A percentile compares a stretch with the other conserved stretches of the same genome.
These are phyloP conservation scores for Erodium moschatum DNA, from an alignment of 441 rosid species.

Conservation along the genomic window DNA sequence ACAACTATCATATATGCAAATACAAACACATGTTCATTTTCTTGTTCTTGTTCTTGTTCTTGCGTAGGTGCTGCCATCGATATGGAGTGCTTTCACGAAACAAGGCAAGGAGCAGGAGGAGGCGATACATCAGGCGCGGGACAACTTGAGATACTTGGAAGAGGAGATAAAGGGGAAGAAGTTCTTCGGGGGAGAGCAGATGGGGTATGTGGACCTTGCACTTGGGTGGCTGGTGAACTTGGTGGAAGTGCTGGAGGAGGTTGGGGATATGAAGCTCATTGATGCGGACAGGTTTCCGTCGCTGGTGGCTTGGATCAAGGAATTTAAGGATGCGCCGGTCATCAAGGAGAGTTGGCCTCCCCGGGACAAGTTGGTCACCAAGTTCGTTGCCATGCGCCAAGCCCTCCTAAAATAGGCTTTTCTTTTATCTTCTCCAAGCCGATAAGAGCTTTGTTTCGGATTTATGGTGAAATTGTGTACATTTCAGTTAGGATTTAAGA, in stretches of 20 bases:
- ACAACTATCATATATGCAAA: too few relatives aligned
- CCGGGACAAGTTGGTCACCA: not conserved
- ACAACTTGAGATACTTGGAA: slow-evolving; percentile 22
- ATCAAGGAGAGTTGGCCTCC: not conserved
- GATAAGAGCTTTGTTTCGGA: not conserved
- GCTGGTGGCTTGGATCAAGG: not conserved
- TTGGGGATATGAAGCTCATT: not conserved
- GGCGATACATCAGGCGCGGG: slow-evolving; percentile 12
- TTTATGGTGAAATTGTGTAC: too few relatives aligned
- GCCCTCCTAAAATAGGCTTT: not conserved
- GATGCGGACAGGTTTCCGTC: not conserved
- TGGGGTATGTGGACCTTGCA: slow-evolving; percentile 22
- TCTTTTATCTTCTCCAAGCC: not conserved
- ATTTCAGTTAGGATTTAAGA: too few relatives aligned
- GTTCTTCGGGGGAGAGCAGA: slow-evolving; percentile 32
- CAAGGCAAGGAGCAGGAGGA: slow-evolving; percentile 26
- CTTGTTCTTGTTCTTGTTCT: too few relatives aligned
- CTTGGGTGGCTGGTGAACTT: slow-evolving; percentile 13
- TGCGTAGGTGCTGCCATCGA: slow-evolving; percentile 8
- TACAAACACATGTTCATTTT: not conserved
- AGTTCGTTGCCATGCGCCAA: not conserved
- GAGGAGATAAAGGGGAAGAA: slow-evolving; percentile 27
- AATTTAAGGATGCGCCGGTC: not conserved
- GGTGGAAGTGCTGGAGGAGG: not conserved
- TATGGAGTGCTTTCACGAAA: not conserved